Percentiles rank a stretch among this genome's conserved stretches.
phyloP scores from a whole-genome alignment of 768 basidiomycete genomes.

The Xanthoconium stramineum region DNA sequence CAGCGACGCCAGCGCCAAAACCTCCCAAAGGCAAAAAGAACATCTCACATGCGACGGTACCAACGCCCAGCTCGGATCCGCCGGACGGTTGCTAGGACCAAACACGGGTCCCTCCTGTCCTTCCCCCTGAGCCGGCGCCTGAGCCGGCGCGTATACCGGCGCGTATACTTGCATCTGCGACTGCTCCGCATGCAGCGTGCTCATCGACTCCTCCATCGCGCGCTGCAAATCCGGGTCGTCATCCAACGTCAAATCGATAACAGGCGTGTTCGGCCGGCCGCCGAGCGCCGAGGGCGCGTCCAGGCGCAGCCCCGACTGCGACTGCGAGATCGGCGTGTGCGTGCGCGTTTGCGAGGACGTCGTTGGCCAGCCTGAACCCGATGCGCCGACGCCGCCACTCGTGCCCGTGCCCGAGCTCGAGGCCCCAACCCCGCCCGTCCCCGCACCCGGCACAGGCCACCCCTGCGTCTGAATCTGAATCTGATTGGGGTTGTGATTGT shows the following conservation, averaged over 20 bases:
- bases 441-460: too few species aligned
- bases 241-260: conserved; percentile 63
- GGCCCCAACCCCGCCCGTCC: too few species aligned
- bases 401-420: too few species aligned
- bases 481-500: background rate
- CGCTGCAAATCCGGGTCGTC: conserved; percentile 49
- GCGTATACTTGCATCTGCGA: conserved; percentile 11
- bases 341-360: too few species aligned
- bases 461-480: conserved; percentile 1
- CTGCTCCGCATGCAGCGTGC: conserved; percentile 29
- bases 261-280: conserved; percentile 27
- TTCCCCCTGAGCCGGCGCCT: background rate
- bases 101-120: conserved; percentile 41
- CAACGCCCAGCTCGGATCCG: conserved; percentile 67
- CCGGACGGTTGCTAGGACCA: conserved; percentile 57
- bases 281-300: conserved; percentile 7
- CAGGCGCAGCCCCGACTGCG: conserved; percentile 4
- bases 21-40: background rate
- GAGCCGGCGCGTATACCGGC: conserved; percentile 17
- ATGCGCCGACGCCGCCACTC: too few species aligned
- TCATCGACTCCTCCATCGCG: conserved; percentile 54
- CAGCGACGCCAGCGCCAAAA: background rate
- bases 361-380: too few species aligned
- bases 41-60: conserved; percentile 60
- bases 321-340: too few species aligned